phyloP scores from a whole-genome alignment of 2,329 filamentous ascomycete species.

The Aspergillus ochraceoroseus region DNA sequence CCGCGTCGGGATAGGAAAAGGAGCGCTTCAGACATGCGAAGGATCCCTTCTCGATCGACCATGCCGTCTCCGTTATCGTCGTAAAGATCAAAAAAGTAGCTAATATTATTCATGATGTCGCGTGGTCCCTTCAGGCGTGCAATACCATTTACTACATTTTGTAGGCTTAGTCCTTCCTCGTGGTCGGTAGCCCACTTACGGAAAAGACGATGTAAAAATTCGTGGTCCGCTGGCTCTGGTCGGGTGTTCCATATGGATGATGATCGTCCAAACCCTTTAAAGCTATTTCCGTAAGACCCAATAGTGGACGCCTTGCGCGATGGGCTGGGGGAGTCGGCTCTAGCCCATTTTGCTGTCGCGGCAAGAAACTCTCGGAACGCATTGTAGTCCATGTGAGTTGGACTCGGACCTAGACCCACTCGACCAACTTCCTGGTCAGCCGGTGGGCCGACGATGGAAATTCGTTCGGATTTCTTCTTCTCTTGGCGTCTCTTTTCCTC shows the following conservation, averaged over 20 bases:
- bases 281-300: constrained; percentile 53
- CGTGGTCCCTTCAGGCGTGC: constrained; percentile 86
- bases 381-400: constrained; percentile 94
- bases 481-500: constrained; percentile 64
- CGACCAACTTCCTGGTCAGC: constrained; percentile 71
- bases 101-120: constrained; percentile 97
- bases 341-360: constrained; percentile 84
- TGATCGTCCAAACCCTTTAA: constrained; percentile 48
- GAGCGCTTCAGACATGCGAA: constrained; percentile 88
- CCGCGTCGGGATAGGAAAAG: constrained; percentile 88
- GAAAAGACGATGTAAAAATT: constrained; percentile 87
- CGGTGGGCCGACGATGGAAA: constrained; percentile 43
- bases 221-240: constrained; percentile 79
- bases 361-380: constrained; percentile 92
- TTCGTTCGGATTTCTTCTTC: constrained; percentile 50
- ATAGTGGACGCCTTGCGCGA: constrained; percentile 49
- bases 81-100: constrained; percentile 96
- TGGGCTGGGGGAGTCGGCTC: constrained; percentile 72
- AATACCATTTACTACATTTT: constrained; percentile 86
- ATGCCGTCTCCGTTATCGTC: constrained; percentile 87
- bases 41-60: constrained; percentile 90
- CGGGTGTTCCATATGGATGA: constrained; percentile 53
- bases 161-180: constrained; percentile 71
- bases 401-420: constrained; percentile 81
- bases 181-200: constrained; percentile 79